Evolutionary conservation across 441 rosid genomes (phyloP).

Genomic region (Hura crepitans): DNA sequence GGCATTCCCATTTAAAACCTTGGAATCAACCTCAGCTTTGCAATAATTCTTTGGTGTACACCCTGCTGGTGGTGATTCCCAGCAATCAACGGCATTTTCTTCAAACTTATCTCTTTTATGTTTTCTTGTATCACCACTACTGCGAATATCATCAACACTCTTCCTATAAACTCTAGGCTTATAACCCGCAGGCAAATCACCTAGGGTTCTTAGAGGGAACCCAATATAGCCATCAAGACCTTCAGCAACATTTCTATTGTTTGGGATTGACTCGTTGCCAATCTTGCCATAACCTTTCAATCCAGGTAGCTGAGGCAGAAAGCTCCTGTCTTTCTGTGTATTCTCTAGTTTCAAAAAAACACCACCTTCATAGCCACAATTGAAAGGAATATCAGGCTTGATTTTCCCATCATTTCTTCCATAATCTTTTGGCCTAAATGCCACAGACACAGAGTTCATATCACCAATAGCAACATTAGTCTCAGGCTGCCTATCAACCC

Average conservation of each 20-base stretch:
- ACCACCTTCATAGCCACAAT: slow-evolving; percentile 28
- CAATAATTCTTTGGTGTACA: slow-evolving; percentile 20
- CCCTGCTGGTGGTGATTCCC: slow-evolving; percentile 16
- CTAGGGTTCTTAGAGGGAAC: slow-evolving; percentile 49
- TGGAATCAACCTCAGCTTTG: slow-evolving; percentile 18
- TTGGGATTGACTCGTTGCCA: slow-evolving; percentile 28
- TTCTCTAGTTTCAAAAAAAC: slow-evolving; percentile 28
- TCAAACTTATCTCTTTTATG: slow-evolving; percentile 31
- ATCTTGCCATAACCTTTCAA: slow-evolving; percentile 31
- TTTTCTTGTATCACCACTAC: slow-evolving; percentile 25
- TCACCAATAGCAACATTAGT: slow-evolving; percentile 26
- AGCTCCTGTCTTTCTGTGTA: slow-evolving; percentile 15
- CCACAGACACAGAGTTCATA: slow-evolving; percentile 24
- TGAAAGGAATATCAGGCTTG: slow-evolving; percentile 31
- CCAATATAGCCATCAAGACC: slow-evolving; percentile 27
- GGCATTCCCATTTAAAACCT: slow-evolving; percentile 27
- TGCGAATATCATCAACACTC: slow-evolving; percentile 31
- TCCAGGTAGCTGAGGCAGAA: slow-evolving; percentile 29
- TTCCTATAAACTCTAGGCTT: slow-evolving; percentile 34
- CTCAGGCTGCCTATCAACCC: slow-evolving; percentile 22
- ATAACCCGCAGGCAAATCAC: slow-evolving; percentile 39
- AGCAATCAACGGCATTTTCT: slow-evolving; percentile 19
- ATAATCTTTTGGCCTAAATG: slow-evolving; percentile 26
- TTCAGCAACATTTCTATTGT: slow-evolving; percentile 19
- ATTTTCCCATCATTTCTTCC: slow-evolving; percentile 29